Evolutionary conservation across 768 basidiomycete genomes (phyloP).

Genomic region (Tricholoma sp.): DNA sequence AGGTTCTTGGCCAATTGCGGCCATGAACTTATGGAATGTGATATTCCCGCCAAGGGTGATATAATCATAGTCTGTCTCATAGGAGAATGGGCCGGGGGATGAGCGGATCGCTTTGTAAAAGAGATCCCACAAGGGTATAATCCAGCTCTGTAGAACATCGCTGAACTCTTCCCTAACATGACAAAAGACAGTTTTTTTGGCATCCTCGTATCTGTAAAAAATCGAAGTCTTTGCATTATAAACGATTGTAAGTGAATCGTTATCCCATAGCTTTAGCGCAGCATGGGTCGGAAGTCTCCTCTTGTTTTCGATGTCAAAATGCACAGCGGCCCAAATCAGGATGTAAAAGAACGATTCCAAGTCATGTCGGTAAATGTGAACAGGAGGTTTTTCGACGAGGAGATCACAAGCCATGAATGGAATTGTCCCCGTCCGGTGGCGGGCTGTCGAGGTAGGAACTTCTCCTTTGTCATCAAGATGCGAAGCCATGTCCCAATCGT

Average conservation of each 20-base stretch:
- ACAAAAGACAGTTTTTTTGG: background rate
- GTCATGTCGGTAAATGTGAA: constrained; percentile 13
- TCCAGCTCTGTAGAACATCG: constrained; percentile 7
- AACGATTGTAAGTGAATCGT: background rate
- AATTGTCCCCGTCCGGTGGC: too few species aligned
- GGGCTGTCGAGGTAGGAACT: background rate
- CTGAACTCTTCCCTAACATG: constrained; percentile 1
- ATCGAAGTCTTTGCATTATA: background rate
- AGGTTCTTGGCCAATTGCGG: too few species aligned
- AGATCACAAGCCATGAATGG: constrained; percentile 23
- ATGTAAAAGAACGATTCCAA: constrained; percentile 25
- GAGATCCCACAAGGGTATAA: constrained; percentile 5
- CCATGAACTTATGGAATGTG: background rate
- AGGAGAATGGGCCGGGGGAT: background rate
- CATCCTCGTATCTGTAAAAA: background rate
- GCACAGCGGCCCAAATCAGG: constrained; percentile 17
- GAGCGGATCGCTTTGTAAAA: background rate
- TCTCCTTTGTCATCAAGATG: constrained; percentile 6
- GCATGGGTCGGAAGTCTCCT: background rate
- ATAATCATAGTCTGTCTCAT: background rate
- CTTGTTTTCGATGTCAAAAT: constrained; percentile 13
- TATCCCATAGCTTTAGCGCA: background rate
- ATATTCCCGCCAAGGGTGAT: background rate
- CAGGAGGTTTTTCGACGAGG: constrained; percentile 7
- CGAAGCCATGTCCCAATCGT: constrained; percentile 24